These are phyloP conservation scores for Amanita molliuscula DNA, from an alignment of 768 basidiomycete genomes.

Conservation along the genomic window DNA sequence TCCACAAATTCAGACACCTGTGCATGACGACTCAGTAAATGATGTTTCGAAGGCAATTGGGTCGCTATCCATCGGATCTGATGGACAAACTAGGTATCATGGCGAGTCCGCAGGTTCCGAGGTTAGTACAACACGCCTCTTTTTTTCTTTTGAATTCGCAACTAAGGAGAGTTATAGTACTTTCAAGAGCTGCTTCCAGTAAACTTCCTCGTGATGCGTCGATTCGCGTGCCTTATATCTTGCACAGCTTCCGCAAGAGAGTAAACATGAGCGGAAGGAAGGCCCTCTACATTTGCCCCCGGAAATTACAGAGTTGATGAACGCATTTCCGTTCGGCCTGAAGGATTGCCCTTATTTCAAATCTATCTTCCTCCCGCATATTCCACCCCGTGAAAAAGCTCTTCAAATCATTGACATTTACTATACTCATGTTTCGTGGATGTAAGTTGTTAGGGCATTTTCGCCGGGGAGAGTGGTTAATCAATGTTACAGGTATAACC, in stretches of 20 bases:
- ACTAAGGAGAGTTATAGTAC: conserved; percentile 16
- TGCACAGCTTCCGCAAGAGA: conserved; percentile 12
- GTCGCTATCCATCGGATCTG: conserved; percentile 35
- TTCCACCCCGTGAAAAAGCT: conserved; percentile 30
- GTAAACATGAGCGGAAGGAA: conserved; percentile 8
- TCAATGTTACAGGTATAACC: conserved; percentile 28
- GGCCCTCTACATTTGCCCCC: conserved; percentile 25
- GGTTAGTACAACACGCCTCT: conserved; percentile 18
- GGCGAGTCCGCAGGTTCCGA: conserved; percentile 40
- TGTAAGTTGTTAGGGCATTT: conserved; percentile 22
- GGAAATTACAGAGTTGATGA: conserved; percentile 33
- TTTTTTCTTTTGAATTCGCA: neutral
- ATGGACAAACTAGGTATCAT: conserved; percentile 40
- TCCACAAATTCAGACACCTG: conserved; percentile 8
- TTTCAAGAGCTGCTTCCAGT: conserved; percentile 29
- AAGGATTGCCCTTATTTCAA: conserved; percentile 27
- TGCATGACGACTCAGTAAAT: conserved; percentile 13
- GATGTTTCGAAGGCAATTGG: conserved; percentile 32
- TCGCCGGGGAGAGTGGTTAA: neutral
- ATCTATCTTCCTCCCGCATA: conserved; percentile 24
- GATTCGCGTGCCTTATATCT: neutral
- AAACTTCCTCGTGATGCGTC: conserved; percentile 4
- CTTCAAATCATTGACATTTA: conserved; percentile 30
- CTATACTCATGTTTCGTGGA: conserved; percentile 34
- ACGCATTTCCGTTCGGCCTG: conserved; percentile 40